Conservation (phyloP, 768 basidiomycete genomes). For the Boletus subcaerulescens region DNA sequence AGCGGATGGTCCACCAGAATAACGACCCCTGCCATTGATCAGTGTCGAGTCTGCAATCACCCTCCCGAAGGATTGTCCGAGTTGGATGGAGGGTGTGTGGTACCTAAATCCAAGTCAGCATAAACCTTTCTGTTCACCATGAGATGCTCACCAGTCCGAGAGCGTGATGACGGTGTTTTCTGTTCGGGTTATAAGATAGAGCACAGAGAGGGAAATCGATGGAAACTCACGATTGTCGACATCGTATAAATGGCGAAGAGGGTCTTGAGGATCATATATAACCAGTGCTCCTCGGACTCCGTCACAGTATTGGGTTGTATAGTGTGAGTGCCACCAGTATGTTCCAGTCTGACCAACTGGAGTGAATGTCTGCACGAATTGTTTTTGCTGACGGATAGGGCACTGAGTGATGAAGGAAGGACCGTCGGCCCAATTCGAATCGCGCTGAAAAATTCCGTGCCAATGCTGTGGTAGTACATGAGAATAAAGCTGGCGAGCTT, state of each 20-base stretch:
- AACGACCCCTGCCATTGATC: conserved; percentile 53
- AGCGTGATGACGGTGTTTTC: conserved; percentile 35
- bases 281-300: conserved; percentile 35
- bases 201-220: neutral
- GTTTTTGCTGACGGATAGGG: conserved; percentile 23
- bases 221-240: conserved; percentile 40
- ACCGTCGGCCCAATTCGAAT: conserved; percentile 1
- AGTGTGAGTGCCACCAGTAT: conserved; percentile 45
- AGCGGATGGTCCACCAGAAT: conserved; percentile 37
- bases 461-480: conserved; percentile 9
- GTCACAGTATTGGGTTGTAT: conserved; percentile 40
- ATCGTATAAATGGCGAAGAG: conserved; percentile 37
- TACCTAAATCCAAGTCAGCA: neutral
- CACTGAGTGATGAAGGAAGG: neutral
- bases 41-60: conserved; percentile 38
- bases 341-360: conserved; percentile 37
- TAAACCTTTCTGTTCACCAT: neutral
- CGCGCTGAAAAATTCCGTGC: neutral
- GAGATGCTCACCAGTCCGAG: neutral
- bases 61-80: neutral
- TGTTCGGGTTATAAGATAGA: neutral
- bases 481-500: conserved; percentile 12
- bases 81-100: neutral
- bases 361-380: conserved; percentile 37
- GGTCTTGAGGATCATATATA: conserved; percentile 28